phyloP scores from a whole-genome alignment of 768 basidiomycete species.

The Mrakia gelida region DNA sequence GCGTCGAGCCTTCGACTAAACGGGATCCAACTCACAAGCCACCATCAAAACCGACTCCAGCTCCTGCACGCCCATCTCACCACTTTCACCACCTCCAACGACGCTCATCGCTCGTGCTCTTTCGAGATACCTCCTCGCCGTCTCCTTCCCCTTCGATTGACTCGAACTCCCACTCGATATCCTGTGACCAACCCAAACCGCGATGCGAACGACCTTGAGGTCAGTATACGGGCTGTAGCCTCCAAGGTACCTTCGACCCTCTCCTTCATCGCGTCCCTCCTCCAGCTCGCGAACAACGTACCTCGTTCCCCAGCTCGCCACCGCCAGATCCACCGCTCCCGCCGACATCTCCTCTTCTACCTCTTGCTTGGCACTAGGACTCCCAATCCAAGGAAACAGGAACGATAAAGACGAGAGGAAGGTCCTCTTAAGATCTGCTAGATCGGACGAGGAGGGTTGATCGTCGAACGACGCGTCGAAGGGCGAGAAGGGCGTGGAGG shows the following conservation, averaged over 20 bases:
- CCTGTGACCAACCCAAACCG: background rate
- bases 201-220: background rate
- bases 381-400: background rate
- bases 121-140: background rate
- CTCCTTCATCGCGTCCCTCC: too few relatives aligned
- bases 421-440: background rate
- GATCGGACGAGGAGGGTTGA: background rate
- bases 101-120: background rate
- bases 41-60: constrained; percentile 3
- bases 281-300: too few relatives aligned
- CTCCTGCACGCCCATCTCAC: background rate
- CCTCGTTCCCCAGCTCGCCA: background rate
- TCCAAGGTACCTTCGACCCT: too few relatives aligned
- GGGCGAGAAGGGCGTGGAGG: background rate
- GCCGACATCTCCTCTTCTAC: background rate
- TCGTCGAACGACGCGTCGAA: background rate
- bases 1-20: background rate
- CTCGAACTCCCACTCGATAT: background rate
- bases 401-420: background rate
- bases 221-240: too few relatives aligned
- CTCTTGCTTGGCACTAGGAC: background rate
- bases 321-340: background rate
- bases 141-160: background rate
- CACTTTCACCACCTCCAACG: background rate
- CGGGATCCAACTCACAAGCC: background rate